Evolutionary conservation across 2,329 filamentous ascomycete genomes (phyloP), one percentile per base, ranked within the genome.

Genomic region (Myriosclerotinia curreyana): DNA sequence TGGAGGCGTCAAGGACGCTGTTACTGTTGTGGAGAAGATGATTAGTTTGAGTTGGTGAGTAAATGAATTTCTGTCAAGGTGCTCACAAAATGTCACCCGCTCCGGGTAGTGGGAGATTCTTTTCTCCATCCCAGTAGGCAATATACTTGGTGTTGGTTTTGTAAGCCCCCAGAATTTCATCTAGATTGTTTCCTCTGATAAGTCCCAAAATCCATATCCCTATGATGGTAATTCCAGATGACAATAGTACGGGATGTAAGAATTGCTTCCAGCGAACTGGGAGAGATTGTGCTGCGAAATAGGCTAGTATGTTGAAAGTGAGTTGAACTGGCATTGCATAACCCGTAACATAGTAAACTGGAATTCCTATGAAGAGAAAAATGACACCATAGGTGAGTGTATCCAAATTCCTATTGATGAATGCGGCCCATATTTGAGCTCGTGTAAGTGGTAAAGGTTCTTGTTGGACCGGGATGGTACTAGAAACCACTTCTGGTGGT

Each of bases 181-280:
- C 59, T 1, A 87, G 75, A 12, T 66, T 70, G 15, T 79, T 73
- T n/a, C 78, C 76, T 4, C 74, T 74, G 17, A 77, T 76, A 2
- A 81, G 75, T 0, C 81, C 82, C 3, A 86, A 75, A 11, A 81
- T 74, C 79, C 82, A 86, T 65, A 86, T 75, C 1, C 76, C 74
- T 0, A 86, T 73, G 11, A 85, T 79, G 1, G 82, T 83, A 66
- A 82, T 69, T 14, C 81, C 76, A 0, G 84, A 82, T 0, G 82
- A 82, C 9, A 84, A 79, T 4, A 86, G 75, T 1, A 86, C 83
- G 0, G 84, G 84, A 71, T 87, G 84, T 3, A 86, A 75, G 68
- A 83, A 80, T 50, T 80, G 79, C 25, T 77, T 76, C 78, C 81
- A 85, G 2, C 68, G 73, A 0, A 77, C 71, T 0, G 84, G 81